These are phyloP conservation scores for Cladosporium colombiae DNA, from an alignment of 2,329 filamentous ascomycete species.

Conservation along the genomic window DNA sequence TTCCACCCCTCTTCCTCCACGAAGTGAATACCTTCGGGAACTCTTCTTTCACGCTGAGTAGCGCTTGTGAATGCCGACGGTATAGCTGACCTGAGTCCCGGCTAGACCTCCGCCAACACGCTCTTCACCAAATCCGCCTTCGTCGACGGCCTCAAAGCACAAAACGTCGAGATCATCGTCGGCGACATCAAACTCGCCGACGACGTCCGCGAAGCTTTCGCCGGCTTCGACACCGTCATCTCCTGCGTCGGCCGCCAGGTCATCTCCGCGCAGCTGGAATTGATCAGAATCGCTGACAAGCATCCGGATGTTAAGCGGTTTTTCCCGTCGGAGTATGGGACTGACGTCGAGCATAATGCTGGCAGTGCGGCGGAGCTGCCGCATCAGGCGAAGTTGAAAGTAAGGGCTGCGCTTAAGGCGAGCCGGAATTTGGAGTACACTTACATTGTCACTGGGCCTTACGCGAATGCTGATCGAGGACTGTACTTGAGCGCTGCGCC, in stretches of 20 bases:
- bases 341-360: slow-evolving; percentile 59
- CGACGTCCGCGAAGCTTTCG: slow-evolving; percentile 59
- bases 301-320: slow-evolving; percentile 61
- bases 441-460: slow-evolving; percentile 70
- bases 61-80: no score
- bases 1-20: no score
- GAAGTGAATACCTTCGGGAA: no score
- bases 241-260: slow-evolving; percentile 65
- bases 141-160: slow-evolving; percentile 49
- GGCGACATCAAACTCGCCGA: slow-evolving; percentile 56
- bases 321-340: slow-evolving; percentile 68
- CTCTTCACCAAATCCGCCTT: slow-evolving; percentile 52
- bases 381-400: slow-evolving; percentile 69
- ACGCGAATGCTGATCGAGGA: slow-evolving; percentile 51
- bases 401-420: slow-evolving; percentile 54
- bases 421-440: slow-evolving; percentile 47
- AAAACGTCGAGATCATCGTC: slow-evolving; percentile 56
- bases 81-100: no score
- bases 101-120: slow-evolving; percentile 58
- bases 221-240: slow-evolving; percentile 63
- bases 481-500: slow-evolving; percentile 56
- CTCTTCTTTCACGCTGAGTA: no score
- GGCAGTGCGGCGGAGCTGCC: slow-evolving; percentile 62
- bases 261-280: slow-evolving; percentile 60
- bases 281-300: slow-evolving; percentile 62